Percentiles rank a stretch among this genome's conserved stretches.
Conservation (phyloP, 2,329 filamentous ascomycete species). For the Fusarium clavum region DNA sequence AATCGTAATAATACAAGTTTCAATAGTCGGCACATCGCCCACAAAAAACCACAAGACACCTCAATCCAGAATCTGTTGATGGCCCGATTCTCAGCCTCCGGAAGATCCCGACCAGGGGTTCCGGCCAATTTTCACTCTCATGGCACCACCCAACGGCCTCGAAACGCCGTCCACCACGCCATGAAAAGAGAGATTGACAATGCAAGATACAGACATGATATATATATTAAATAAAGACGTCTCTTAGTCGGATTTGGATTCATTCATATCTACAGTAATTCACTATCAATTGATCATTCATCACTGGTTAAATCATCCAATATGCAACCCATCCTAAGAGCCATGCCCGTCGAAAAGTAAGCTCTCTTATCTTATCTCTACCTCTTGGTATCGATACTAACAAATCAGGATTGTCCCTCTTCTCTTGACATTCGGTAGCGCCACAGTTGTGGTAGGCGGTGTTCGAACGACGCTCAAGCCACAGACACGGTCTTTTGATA, state of each 20-base stretch:
- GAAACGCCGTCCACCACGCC: slow-evolving; percentile 34
- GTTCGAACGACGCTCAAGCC: slow-evolving; percentile 33
- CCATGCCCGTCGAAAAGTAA: slow-evolving; percentile 34
- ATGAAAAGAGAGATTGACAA: slow-evolving; percentile 15
- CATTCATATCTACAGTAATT: not conserved
- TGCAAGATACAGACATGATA: not conserved
- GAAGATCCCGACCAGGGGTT: slow-evolving; percentile 31
- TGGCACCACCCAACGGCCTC: slow-evolving; percentile 33
- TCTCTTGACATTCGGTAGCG: slow-evolving; percentile 41
- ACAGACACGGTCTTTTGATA: slow-evolving; percentile 34
- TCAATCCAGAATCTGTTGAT: too few species aligned
- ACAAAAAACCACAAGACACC: too few species aligned
- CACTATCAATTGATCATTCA: not conserved
- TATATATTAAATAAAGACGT: slow-evolving; percentile 6
- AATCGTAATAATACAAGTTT: not conserved
- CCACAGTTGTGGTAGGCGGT: slow-evolving; percentile 24
- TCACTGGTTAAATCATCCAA: not conserved
- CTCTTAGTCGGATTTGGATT: not conserved
- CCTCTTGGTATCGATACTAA: slow-evolving; percentile 3
- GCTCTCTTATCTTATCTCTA: not conserved
- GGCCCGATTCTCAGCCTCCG: slow-evolving; percentile 18
- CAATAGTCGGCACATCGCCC: not conserved
- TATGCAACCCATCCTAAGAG: slow-evolving; percentile 10
- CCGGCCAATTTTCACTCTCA: slow-evolving; percentile 13
- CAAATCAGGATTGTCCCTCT: slow-evolving; percentile 39